Evolutionary conservation across 164 flowering plant species (phyloP), one percentile per base, ranked within the genome.

Genomic region (Magnolia kwangsiensis): DNA sequence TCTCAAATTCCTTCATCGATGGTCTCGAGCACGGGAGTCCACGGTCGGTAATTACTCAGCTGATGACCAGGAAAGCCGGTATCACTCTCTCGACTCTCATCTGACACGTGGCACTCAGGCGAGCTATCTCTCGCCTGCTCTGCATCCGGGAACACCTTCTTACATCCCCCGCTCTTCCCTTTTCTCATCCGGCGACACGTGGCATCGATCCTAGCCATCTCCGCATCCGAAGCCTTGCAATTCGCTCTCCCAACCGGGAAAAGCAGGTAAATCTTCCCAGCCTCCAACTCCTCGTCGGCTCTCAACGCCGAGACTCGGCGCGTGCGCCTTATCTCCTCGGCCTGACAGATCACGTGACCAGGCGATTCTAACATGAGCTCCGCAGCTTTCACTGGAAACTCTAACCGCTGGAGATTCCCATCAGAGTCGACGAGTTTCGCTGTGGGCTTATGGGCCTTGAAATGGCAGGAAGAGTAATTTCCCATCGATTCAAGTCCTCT

Each of bases 401-500:
- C 23, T 21, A 70, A 7, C 6, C 24, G 20, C 6, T 51, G 23
- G 21, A 70, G 55, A 37, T 19, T 70, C 37, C 58, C 72, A 14
- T 45, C 23, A 1, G 72, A 49, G 21, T 70, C 72, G 13, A 70
- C 23, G 24, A 70, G 3, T 31, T 37, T 29, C n/a, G 23, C 72
- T 55, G 61, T 16, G 10, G 24, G 21, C 8, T n/a, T 70, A 1
- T 70, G 21, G 16, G 50, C 10, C 8, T 14, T 29, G 45, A 37
- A 37, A 37, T 37, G 45, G 23, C 58, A 70, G 11, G 55, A 49
- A 50, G 49, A 8, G 72, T n/a, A 20, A 21, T 70, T 70, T 70
- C 72, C 72, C 72, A 70, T 70, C 24, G 20, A 29, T 67, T 2
- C 45, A 8, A 88, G 64, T 85, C 82, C 84, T 89, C 3, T 0